Conservation (phyloP, 352 stramenopile species). For the Phytopythium mirpurense region DNA sequence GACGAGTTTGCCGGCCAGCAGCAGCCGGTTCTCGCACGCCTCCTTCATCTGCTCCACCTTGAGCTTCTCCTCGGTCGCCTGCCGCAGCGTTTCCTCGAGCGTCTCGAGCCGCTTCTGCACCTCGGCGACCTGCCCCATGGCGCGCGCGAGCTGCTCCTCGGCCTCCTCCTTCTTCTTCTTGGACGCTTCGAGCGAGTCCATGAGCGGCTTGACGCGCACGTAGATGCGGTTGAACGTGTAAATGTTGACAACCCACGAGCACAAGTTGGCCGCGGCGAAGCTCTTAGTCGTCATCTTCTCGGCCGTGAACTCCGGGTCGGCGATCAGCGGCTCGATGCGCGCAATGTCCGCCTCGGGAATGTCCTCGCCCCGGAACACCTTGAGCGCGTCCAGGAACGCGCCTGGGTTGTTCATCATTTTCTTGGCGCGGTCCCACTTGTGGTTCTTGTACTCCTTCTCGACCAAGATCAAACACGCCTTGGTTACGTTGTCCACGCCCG, state of each 20-base stretch:
- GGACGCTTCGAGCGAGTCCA: conserved; percentile 95
- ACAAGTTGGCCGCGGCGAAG: conserved; percentile 95
- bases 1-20: conserved; percentile 94
- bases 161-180: conserved; percentile 92
- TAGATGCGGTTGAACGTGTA: conserved; percentile 99
- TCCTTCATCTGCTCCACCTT: conserved; percentile 95
- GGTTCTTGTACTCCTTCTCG: conserved; percentile 98
- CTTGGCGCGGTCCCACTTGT: conserved; percentile 98
- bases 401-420: conserved; percentile 99
- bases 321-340: conserved; percentile 89
- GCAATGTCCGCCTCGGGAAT: conserved; percentile 94
- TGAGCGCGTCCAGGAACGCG: conserved; percentile 91
- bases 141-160: conserved; percentile 88
- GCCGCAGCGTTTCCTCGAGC: conserved; percentile 92
- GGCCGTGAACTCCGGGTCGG: conserved; percentile 91
- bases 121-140: conserved; percentile 91
- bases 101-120: conserved; percentile 90
- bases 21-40: conserved; percentile 89
- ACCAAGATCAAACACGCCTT: conserved; percentile 96
- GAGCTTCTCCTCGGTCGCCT: conserved; percentile 94
- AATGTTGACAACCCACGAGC: conserved; percentile 97
- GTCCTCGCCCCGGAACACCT: conserved; percentile 92
- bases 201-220: conserved; percentile 97
- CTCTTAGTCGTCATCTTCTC: conserved; percentile 98
- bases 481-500: conserved; percentile 95